Conservation (phyloP, 768 basidiomycete species). For the Mycena chlorophos region DNA sequence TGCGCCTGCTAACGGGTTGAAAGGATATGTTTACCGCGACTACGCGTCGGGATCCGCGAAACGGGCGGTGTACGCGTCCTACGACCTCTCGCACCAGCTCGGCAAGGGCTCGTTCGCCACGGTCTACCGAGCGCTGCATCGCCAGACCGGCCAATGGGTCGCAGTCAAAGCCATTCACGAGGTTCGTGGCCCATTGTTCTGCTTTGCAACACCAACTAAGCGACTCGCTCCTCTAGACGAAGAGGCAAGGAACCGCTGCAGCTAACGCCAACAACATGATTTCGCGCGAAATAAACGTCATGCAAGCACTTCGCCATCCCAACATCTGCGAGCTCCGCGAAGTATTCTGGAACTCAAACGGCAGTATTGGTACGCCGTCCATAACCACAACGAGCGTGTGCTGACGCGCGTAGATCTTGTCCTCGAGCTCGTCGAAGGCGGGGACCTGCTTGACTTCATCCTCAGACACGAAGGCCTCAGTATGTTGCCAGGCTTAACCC, state of each 20-base stretch:
- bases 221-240: slow-evolving; percentile 48
- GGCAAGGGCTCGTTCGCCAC: slow-evolving; percentile 90
- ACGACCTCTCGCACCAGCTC: slow-evolving; percentile 66
- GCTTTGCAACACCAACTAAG: slow-evolving; percentile 25
- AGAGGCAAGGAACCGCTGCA: slow-evolving; percentile 35
- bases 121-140: slow-evolving; percentile 78
- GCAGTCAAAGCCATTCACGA: slow-evolving; percentile 87
- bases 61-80: slow-evolving; percentile 59
- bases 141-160: slow-evolving; percentile 66
- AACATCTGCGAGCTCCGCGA: slow-evolving; percentile 83
- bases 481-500: slow-evolving; percentile 33
- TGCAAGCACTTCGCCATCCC: slow-evolving; percentile 72
- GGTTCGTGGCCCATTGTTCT: slow-evolving; percentile 33
- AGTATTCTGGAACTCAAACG: slow-evolving; percentile 65
- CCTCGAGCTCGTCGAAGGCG: slow-evolving; percentile 83
- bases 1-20: not conserved
- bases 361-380: slow-evolving; percentile 53
- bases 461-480: slow-evolving; percentile 59
- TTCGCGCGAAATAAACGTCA: slow-evolving; percentile 57
- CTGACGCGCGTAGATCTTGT: slow-evolving; percentile 59
- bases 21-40: slow-evolving; percentile 75
- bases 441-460: slow-evolving; percentile 85
- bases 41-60: slow-evolving; percentile 50
- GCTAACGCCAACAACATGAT: not conserved
- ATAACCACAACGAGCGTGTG: not conserved